Base-by-base conservation (phyloP, 2,329 filamentous ascomycete species). In the Xylaria sp. region DNA sequence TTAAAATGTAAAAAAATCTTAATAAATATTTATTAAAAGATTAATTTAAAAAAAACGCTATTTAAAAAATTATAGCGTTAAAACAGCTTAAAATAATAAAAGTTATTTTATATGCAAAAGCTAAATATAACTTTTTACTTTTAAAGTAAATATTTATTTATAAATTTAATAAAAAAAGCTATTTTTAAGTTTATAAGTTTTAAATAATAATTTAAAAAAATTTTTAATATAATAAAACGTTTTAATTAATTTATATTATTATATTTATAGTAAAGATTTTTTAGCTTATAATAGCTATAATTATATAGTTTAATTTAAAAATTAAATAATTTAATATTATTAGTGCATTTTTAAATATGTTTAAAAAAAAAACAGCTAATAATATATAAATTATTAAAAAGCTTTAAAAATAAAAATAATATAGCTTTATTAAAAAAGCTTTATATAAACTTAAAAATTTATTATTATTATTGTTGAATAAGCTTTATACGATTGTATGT, bases 121-220 rank as follows among this genome's bases (percentile, higher is more conserved):
- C 33, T 39, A 15, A 39, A 17, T 36, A 39, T 39, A 39, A 54
- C 5, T 33, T 54, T 15, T 39, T 54, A 7, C 25, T 36, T 1
- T 22, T 54, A 25, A 54, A 54, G 27, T 54, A 54, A 39, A 17
- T 54, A 25, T 54, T 54, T 54, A 54, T 25, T 15, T 54, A 54
- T 54, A 54, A 54, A 25, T 54, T 54, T 39, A 54, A 54, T 15
- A 54, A 54, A 25, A 15, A 38, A 54, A 36, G 10, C 1, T 54
- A 25, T 54, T 38, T 54, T 5, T 13, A 54, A 25, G 25, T 15
- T 7, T 54, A 54, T 54, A 54, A 54, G 39, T 1, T 39, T 7
- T 15, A 39, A 3, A 27, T 54, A 25, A 17, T 54, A 39, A 36
- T 54, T 15, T 25, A 54, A 39, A 36, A 22, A 25, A 25, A 54